phyloP scores from a whole-genome alignment of 1,139 yeast species.

The Kodamaea fungicola region DNA sequence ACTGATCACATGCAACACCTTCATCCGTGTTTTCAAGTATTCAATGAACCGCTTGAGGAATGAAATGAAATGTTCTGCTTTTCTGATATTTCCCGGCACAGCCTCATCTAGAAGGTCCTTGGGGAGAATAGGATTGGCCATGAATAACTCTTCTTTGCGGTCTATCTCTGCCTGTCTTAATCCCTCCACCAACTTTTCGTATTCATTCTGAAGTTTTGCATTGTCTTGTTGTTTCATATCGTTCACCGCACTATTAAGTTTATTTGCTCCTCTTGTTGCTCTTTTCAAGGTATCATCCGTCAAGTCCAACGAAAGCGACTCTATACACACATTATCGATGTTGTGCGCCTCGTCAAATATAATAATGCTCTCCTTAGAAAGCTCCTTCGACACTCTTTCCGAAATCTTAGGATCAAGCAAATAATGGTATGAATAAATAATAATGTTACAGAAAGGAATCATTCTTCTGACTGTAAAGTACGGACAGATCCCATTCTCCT shows the following conservation, averaged over 20 bases:
- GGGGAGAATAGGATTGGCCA: slow-evolving; percentile 86
- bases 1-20: slow-evolving; percentile 91
- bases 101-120: slow-evolving; percentile 87
- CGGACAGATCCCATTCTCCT: slow-evolving; percentile 80
- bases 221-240: slow-evolving; percentile 82
- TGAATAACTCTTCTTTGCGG: slow-evolving; percentile 73
- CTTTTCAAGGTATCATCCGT: slow-evolving; percentile 45
- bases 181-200: slow-evolving; percentile 87
- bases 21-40: slow-evolving; percentile 94
- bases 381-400: slow-evolving; percentile 87
- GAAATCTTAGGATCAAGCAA: slow-evolving; percentile 95
- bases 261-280: slow-evolving; percentile 68
- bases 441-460: slow-evolving; percentile 92
- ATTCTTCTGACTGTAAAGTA: slow-evolving; percentile 96
- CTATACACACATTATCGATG: slow-evolving; percentile 97
- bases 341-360: slow-evolving; percentile 98
- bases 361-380: slow-evolving; percentile 88
- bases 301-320: slow-evolving; percentile 80
- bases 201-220: slow-evolving; percentile 80
- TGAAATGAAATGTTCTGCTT: slow-evolving; percentile 95
- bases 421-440: slow-evolving; percentile 95
- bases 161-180: slow-evolving; percentile 73
- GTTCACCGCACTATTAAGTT: slow-evolving; percentile 70
- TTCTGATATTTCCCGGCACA: slow-evolving; percentile 91
- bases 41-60: slow-evolving; percentile 90